These are phyloP conservation scores for Umbelopsis sp. DNA, from an alignment of 371 early-diverging fungal species.

Conservation along the genomic window DNA sequence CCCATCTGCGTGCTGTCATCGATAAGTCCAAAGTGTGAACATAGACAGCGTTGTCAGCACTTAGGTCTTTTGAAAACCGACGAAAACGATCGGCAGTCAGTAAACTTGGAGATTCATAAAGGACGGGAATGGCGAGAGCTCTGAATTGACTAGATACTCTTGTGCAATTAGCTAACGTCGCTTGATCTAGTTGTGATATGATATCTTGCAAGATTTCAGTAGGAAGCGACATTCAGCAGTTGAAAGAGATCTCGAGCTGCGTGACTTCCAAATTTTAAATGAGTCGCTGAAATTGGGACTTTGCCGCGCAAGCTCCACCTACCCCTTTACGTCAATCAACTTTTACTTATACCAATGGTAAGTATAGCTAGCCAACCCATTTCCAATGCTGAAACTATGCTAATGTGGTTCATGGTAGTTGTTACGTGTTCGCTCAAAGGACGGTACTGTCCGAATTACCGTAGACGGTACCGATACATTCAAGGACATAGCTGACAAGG, in stretches of 20 bases:
- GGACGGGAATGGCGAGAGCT: background rate
- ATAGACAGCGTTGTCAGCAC: background rate
- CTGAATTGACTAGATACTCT: conserved; percentile 4
- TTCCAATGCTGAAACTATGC: background rate
- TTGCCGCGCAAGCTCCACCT: background rate
- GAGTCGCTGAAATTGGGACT: background rate
- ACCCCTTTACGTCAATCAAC: background rate
- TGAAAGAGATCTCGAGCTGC: background rate
- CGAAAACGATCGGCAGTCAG: conserved; percentile 6
- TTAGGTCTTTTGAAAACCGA: conserved; percentile 1
- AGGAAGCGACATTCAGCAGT: background rate
- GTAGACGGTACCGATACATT: conserved; percentile 64
- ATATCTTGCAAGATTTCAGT: conserved; percentile 6
- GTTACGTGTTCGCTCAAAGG: conserved; percentile 82
- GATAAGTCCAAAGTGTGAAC: conserved; percentile 21
- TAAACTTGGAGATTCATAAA: conserved; percentile 21
- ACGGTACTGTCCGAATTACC: conserved; percentile 81
- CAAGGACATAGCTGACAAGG: conserved; percentile 59
- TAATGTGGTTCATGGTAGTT: conserved; percentile 40
- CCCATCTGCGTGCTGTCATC: conserved; percentile 25
- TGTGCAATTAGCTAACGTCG: conserved; percentile 4
- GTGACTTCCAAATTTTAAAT: background rate
- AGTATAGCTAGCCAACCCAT: background rate
- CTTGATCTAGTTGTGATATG: background rate
- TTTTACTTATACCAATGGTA: conserved; percentile 12